Percentiles rank a stretch among this genome's conserved stretches.
These are phyloP conservation scores for Smittium culicis DNA, from an alignment of 371 early-diverging fungal genomes.

Conservation along the genomic window DNA sequence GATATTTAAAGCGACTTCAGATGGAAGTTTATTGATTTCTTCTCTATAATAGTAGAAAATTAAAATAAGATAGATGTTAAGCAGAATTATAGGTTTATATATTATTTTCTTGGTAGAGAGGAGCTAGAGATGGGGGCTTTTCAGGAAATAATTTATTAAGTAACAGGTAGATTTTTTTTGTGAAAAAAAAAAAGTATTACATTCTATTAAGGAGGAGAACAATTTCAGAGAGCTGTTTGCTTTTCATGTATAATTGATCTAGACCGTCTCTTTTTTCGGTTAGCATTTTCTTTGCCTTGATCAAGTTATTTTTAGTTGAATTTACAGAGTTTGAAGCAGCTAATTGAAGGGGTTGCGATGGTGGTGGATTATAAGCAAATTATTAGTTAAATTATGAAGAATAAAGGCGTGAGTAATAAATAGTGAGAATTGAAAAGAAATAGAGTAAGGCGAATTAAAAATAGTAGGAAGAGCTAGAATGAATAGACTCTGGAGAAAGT, in stretches of 20 bases:
- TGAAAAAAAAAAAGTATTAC: constrained; percentile 22
- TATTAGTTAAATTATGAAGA: no score
- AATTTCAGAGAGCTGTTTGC: constrained; percentile 35
- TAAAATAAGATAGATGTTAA: neutral
- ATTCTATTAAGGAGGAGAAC: constrained; percentile 30
- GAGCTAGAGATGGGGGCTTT: no score
- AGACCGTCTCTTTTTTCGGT: constrained; percentile 30
- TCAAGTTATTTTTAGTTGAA: constrained; percentile 20
- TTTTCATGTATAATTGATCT: constrained; percentile 48
- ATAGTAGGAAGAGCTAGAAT: no score
- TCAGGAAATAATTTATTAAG: no score
- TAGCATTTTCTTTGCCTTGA: constrained; percentile 23
- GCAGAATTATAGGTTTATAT: neutral
- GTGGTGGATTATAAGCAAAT: no score
- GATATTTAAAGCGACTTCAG: constrained; percentile 23
- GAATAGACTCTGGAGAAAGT: no score
- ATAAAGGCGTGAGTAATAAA: no score
- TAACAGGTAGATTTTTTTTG: no score
- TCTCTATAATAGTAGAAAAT: constrained; percentile 34
- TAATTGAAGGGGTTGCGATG: no score
- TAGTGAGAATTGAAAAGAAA: no score
- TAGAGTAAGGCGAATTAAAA: neutral
- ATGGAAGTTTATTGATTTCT: constrained; percentile 28
- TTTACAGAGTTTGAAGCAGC: constrained; percentile 35
- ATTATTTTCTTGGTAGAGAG: no score